Evolutionary conservation across 140 eudicot species (phyloP).

Genomic region (Ambrosia hybrid): DNA sequence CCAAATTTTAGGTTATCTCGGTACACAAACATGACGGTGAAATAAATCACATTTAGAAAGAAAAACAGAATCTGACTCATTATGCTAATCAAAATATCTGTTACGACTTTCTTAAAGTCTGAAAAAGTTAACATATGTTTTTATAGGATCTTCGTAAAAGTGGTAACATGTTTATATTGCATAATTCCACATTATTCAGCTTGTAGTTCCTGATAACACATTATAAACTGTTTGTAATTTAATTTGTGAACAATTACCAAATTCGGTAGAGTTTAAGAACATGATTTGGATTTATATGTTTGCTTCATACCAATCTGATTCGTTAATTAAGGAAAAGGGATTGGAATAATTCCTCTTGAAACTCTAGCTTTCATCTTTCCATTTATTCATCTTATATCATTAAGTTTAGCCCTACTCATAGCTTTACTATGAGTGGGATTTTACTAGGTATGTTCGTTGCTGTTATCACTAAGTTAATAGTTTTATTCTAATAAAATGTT

Average conservation of each 20-base stretch:
- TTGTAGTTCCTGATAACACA: neutral
- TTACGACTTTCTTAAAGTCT: neutral
- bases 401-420: too few species aligned
- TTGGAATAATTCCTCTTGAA: neutral
- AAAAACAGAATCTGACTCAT: neutral
- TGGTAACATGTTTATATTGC: neutral
- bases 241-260: neutral
- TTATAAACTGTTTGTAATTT: neutral
- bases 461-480: neutral
- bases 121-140: neutral
- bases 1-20: too few species aligned
- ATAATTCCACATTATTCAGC: neutral
- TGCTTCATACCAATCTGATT: conserved; percentile 8
- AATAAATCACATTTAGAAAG: too few species aligned
- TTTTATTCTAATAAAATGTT: neutral
- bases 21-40: too few species aligned
- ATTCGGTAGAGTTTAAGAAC: neutral
- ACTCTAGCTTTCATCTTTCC: conserved; percentile 12
- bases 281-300: neutral
- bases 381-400: neutral
- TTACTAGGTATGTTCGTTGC: too few species aligned
- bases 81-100: too few species aligned
- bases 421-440: neutral
- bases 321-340: neutral
- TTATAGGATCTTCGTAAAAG: neutral